These are phyloP conservation scores for Lasiodiplodia theobromae DNA, from an alignment of 2,329 filamentous ascomycete genomes.

Conservation along the genomic window DNA sequence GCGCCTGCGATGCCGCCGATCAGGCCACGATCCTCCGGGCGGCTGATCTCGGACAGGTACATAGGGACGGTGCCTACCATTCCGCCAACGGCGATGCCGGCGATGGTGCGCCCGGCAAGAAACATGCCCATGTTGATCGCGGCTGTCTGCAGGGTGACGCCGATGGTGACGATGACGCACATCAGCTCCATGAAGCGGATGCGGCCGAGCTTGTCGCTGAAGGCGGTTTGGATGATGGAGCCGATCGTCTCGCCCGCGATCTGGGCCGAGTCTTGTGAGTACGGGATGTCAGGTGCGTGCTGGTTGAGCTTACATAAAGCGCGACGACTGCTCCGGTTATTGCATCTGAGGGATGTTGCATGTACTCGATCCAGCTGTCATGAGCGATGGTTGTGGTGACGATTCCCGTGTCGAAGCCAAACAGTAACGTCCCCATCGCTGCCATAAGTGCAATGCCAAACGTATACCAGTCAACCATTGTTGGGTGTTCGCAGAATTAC, in stretches of 20 bases:
- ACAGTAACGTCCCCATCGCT: slow-evolving; percentile 32
- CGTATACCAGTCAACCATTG: no score
- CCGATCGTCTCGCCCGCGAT: no score
- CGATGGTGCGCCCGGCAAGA: slow-evolving; percentile 59
- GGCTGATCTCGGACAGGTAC: slow-evolving; percentile 42
- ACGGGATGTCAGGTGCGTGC: slow-evolving; percentile 33
- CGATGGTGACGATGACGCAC: slow-evolving; percentile 43
- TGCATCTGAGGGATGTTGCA: slow-evolving; percentile 38
- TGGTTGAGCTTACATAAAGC: slow-evolving; percentile 32
- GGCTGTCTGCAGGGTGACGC: slow-evolving; percentile 47
- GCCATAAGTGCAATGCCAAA: no score
- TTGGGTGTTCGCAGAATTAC: no score
- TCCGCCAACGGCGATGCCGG: slow-evolving; percentile 58
- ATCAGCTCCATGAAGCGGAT: slow-evolving; percentile 42
- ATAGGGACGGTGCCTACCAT: slow-evolving; percentile 36
- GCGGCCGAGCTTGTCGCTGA: slow-evolving; percentile 34
- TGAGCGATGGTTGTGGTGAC: slow-evolving; percentile 44
- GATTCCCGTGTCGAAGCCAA: slow-evolving; percentile 45
- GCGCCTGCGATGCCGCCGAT: slow-evolving; percentile 42
- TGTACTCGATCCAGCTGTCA: slow-evolving; percentile 40
- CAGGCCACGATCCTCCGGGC: slow-evolving; percentile 42
- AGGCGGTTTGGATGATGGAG: slow-evolving; percentile 1
- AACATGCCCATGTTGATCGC: slow-evolving; percentile 52
- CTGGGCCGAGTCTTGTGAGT: not conserved
- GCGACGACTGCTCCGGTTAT: slow-evolving; percentile 46